Evolutionary conservation across 2,329 filamentous ascomycete species (phyloP), one percentile per base, ranked within the genome.

Genomic region (Arthrinium puccinioides): DNA sequence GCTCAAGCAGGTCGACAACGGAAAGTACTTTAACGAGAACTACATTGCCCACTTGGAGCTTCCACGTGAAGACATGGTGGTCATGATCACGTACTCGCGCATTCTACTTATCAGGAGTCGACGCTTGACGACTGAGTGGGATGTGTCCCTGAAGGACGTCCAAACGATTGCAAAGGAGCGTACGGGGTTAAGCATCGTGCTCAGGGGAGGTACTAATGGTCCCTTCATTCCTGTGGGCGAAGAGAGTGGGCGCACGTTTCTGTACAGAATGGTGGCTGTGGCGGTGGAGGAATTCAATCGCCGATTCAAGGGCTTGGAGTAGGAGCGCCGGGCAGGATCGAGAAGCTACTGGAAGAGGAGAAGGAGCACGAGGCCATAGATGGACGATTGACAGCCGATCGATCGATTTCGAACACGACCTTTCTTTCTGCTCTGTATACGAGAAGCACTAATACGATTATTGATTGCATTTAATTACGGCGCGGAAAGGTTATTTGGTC

Each of bases 1-100:
- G 94, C 80, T 98, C 46, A 98, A 98, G 72, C 94, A 95, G 41
- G 80, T 94, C 9, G 92, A 98, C 63, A 92, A 96, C 47, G 92
- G 92, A 44, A 92, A 89, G 60, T 97, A 90, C 70, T 98, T 98
- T 74, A 84, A 94, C 63, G 92, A 98, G 62, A 77, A 87, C 56
- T 98, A 98, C 66, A 92, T 98, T 59, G 94, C 89, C 5, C 94
- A 98, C 57, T 71, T 98, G 5, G 90, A 98, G 62, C 75, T 98
- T 19, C 85, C 87, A 9, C 79, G 82, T 43, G 87, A 92, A 58
- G 89, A 94, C 56, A 84, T 88, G 70, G 80, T 90, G 39, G 83
- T 89, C 32, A 87, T 97, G 77, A 74, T 98, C 43, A 96, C 86
- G 9, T 92, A 85, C 57, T 74, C 77, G 45, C 79, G 87, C 4